Base-by-base conservation (phyloP, 2,329 filamentous ascomycete species). In the Thelonectria blattea region DNA sequence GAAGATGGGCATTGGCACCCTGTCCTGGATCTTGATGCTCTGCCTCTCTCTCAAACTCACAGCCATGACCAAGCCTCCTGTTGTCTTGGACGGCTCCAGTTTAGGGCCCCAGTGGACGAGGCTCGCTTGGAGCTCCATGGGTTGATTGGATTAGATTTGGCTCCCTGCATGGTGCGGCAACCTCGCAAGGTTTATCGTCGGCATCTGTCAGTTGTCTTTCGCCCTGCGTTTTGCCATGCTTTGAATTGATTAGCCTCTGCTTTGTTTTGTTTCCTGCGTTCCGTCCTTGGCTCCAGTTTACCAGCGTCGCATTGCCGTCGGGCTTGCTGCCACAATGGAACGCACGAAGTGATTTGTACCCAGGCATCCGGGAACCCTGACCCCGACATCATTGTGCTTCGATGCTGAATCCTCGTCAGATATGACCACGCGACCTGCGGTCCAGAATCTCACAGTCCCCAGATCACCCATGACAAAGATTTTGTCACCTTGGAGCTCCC, bases 341-440 rank as follows among this genome's bases (percentile, higher is more conserved):
- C 22, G n/a, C 6, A 7, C 27, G 2, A 30, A 8, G 27, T 30
- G 5, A 30, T 30, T 7, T 30, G 27, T 30, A 30, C 61, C 65
- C 65, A 62, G 63, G 53, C 47, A 57, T 56, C 52, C 59, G 58
- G 39, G 52, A 46, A 52, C 52, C 22, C 47, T 41, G 15, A 18
- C 34, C 53, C 48, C 47, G 60, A 56, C 65, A 70, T 71, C 66
- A 68, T 64, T 58, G 52, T 70, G 58, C 62, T 67, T 62, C 46
- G 27, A 30, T 30, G 43, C 27, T 54, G 52, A 34, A 60, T 62
- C 68, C 66, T 63, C 60, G 61, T 62, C 50, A 27, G 56, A 49
- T 46, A 52, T 65, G 68, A 66, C 61, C 68, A 71, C 68, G 67
- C 68, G 68, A 68, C 68, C 47, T 62, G 57, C 57, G 58, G 64